Evolutionary conservation across 495 filamentous ascomycete species (phyloP).

Genomic region (Aspergillus campestris): DNA sequence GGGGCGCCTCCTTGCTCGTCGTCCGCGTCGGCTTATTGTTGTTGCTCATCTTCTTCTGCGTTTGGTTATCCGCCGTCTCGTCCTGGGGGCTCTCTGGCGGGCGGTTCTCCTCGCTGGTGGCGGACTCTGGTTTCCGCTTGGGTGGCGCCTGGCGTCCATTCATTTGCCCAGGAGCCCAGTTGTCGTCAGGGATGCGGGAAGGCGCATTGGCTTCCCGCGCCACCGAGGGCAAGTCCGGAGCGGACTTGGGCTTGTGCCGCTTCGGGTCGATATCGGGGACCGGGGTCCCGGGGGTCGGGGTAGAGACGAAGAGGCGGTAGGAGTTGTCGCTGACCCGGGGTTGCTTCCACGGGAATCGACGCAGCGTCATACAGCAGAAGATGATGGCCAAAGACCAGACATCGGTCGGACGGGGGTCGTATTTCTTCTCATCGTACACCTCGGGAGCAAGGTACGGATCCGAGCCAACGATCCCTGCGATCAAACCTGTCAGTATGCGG

Average conservation of each 20-base stretch:
- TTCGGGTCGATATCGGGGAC: conserved; percentile 38
- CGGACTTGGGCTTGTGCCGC: conserved; percentile 32
- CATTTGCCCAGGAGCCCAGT: conserved; percentile 4
- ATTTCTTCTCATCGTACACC: conserved; percentile 89
- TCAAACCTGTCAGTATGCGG: no score
- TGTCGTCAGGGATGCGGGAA: neutral
- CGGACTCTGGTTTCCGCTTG: conserved; percentile 9
- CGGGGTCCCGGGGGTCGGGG: conserved; percentile 50
- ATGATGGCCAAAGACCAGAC: conserved; percentile 98
- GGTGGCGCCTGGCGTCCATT: conserved; percentile 6
- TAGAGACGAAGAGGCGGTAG: conserved; percentile 81
- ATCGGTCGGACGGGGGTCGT: conserved; percentile 89
- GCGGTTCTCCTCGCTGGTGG: conserved; percentile 12
- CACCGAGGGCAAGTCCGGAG: conserved; percentile 24
- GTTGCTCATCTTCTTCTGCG: conserved; percentile 14
- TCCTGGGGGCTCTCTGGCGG: conserved; percentile 18
- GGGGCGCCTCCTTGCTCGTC: conserved; percentile 44
- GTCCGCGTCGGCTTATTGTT: conserved; percentile 24
- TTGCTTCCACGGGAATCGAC: conserved; percentile 95
- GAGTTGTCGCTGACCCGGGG: conserved; percentile 89
- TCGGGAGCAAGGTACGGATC: conserved; percentile 97
- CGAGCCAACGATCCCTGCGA: conserved; percentile 84
- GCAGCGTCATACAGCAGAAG: conserved; percentile 96
- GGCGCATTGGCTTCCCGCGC: conserved; percentile 18
- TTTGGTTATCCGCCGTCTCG: conserved; percentile 11